A percentile compares a stretch with the other conserved stretches of the same genome.
These are phyloP conservation scores for Zygosaccharomyces sapae DNA, from an alignment of 1,139 yeast species.

Conservation along the genomic window DNA sequence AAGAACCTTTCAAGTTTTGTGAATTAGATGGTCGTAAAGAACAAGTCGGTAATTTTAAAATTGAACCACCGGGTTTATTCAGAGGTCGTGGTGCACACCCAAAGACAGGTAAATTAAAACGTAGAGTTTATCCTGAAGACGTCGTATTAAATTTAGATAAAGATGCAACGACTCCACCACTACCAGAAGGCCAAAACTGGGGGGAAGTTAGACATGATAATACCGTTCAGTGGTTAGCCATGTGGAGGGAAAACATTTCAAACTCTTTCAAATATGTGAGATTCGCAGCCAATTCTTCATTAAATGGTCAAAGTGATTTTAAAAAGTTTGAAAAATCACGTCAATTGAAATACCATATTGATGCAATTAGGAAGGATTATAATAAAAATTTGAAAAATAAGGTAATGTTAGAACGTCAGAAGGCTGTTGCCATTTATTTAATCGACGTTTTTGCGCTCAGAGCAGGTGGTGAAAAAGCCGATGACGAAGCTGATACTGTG, in stretches of 20 bases:
- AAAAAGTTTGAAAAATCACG: conserved; percentile 93
- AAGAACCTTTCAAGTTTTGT: conserved; percentile 81
- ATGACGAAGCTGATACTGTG: conserved; percentile 96
- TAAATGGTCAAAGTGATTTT: conserved; percentile 86
- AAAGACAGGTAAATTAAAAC: conserved; percentile 81
- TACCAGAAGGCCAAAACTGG: conserved; percentile 90
- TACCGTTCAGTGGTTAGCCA: conserved; percentile 92
- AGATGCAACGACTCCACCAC: conserved; percentile 67
- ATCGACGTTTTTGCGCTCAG: conserved; percentile 91
- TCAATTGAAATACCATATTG: conserved; percentile 69
- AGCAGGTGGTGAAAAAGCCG: conserved; percentile 98
- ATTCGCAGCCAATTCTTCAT: conserved; percentile 84
- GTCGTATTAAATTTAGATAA: conserved; percentile 78
- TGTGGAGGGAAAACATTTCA: conserved; percentile 93
- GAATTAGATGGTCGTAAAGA: conserved; percentile 81
- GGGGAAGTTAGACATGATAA: conserved; percentile 84
- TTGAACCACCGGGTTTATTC: conserved; percentile 94
- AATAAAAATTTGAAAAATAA: conserved; percentile 63
- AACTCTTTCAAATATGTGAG: conserved; percentile 82
- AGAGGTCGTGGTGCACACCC: conserved; percentile 98
- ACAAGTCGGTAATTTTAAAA: conserved; percentile 86
- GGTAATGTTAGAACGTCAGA: conserved; percentile 81
- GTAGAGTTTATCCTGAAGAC: conserved; percentile 84
- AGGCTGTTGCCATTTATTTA: conserved; percentile 89
- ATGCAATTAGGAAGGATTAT: conserved; percentile 71